A percentile compares a stretch with the other conserved stretches of the same genome.
These are phyloP conservation scores for Candida golubevii DNA, from an alignment of 805 yeast genomes.

Conservation along the genomic window DNA sequence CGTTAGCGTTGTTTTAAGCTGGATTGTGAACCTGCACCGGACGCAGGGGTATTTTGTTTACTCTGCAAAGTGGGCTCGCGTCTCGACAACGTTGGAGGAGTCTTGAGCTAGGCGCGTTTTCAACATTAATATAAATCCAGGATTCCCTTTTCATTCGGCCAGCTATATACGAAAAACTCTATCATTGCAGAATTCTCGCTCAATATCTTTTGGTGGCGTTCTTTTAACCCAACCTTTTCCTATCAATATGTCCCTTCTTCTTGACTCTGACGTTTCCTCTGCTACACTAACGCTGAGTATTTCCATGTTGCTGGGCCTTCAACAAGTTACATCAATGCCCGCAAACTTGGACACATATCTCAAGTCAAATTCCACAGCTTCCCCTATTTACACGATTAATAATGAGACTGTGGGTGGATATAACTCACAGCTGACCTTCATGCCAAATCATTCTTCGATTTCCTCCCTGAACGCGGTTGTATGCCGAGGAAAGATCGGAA, in stretches of 20 bases:
- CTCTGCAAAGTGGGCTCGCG: conserved; percentile 1
- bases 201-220: no score
- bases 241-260: conserved; percentile 13
- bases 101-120: no score
- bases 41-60: conserved; percentile 5
- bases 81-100: neutral
- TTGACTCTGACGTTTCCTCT: conserved; percentile 10
- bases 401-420: conserved; percentile 1
- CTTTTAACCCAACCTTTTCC: neutral
- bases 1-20: neutral
- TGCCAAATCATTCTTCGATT: neutral
- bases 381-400: neutral
- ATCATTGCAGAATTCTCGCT: no score
- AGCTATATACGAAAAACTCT: no score
- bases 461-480: neutral
- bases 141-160: no score
- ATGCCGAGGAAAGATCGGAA: no score
- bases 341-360: conserved; percentile 1
- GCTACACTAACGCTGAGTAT: conserved; percentile 7
- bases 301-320: conserved; percentile 15
- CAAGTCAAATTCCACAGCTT: neutral
- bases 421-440: neutral
- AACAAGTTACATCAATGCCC: conserved; percentile 9
- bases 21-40: conserved; percentile 1
- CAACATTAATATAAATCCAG: no score